Conservation (phyloP, 768 basidiomycete genomes). For the Amanita molliuscula region DNA sequence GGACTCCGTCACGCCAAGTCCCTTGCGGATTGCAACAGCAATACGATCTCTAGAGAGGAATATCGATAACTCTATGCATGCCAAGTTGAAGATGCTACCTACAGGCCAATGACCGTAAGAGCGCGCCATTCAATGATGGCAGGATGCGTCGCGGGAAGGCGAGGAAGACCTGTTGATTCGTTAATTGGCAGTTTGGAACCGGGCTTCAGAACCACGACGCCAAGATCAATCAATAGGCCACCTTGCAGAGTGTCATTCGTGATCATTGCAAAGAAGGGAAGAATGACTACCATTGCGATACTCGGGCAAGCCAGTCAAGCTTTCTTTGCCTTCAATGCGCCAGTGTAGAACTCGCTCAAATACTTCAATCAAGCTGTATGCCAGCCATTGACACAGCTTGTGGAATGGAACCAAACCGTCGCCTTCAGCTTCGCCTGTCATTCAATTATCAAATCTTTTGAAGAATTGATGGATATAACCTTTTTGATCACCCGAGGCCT, state of each 20-base stretch:
- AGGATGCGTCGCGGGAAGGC: slow-evolving; percentile 66
- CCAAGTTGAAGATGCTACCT: slow-evolving; percentile 18
- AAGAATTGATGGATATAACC: slow-evolving; percentile 5
- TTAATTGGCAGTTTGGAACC: slow-evolving; percentile 43
- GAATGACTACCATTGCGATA: slow-evolving; percentile 71
- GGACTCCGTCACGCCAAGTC: slow-evolving; percentile 37
- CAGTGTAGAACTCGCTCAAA: slow-evolving; percentile 71
- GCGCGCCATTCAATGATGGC: slow-evolving; percentile 96
- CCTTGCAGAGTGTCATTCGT: slow-evolving; percentile 36
- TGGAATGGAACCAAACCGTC: slow-evolving; percentile 87
- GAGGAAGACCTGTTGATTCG: slow-evolving; percentile 42
- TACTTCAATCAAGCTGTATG: slow-evolving; percentile 81
- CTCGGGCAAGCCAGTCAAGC: slow-evolving; percentile 90
- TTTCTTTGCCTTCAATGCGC: slow-evolving; percentile 71
- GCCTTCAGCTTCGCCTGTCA: slow-evolving; percentile 27
- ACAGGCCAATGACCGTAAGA: slow-evolving; percentile 91
- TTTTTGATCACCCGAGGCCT: slow-evolving; percentile 5
- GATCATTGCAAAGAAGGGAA: neutral
- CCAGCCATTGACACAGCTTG: slow-evolving; percentile 91
- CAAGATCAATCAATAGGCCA: slow-evolving; percentile 80
- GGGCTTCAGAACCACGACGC: slow-evolving; percentile 62
- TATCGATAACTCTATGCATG: neutral
- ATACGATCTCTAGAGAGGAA: slow-evolving; percentile 60
- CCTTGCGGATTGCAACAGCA: slow-evolving; percentile 53
- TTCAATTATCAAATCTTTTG: slow-evolving; percentile 7